Base-by-base conservation (phyloP, 2,329 filamentous ascomycete species). In the Tolypocladium nubicola region DNA sequence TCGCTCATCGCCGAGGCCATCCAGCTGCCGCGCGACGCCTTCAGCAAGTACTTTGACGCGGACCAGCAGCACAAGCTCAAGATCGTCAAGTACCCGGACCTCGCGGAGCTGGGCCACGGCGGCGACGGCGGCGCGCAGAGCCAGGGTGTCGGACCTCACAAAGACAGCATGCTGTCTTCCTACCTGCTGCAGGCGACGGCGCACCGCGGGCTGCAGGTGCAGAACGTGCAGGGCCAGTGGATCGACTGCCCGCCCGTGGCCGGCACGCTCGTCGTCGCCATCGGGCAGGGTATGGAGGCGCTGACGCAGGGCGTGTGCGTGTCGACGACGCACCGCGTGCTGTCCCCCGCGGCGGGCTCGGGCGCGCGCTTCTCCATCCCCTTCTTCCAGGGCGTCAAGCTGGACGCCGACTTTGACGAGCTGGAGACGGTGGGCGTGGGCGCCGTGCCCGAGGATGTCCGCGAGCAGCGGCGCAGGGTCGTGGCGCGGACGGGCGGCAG, bases 221-320 rank as follows among this genome's bases (percentile, higher is more conserved):
- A 94, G 71, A 95, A 95, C 71, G 80, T 86, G 58, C 70, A 74
- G 39, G 90, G 90, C 38, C 73, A 83, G 60, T 96, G 90, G 90
- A 86, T 96, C 65, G 89, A 93, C 71, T 90, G 86, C 67, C 84
- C 87, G 62, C 90, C 90, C 0, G 78, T 90, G 38, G 75, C 79
- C 23, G 87, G 87, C 2, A 94, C 90, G 53, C 79, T 95, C 4
- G 90, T 96, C 1, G 90, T 96, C 1, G 90, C 89, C 10, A 91
- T 96, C 64, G 90, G 90, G 0, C 90, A 95, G 72, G 90, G 89
- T 0, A 80, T 96, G 65, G 90, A 96, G 75, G 90, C 90, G 5
- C 73, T 96, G 62, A 95, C 90, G 23, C 84, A 84, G 60, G 90
- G 90, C 38, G 90, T 94, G 3, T 94, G 90, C 69, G 84, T 87